These are phyloP conservation scores for Adansonia digitata DNA, from an alignment of 345 rosid species.

Conservation along the genomic window DNA sequence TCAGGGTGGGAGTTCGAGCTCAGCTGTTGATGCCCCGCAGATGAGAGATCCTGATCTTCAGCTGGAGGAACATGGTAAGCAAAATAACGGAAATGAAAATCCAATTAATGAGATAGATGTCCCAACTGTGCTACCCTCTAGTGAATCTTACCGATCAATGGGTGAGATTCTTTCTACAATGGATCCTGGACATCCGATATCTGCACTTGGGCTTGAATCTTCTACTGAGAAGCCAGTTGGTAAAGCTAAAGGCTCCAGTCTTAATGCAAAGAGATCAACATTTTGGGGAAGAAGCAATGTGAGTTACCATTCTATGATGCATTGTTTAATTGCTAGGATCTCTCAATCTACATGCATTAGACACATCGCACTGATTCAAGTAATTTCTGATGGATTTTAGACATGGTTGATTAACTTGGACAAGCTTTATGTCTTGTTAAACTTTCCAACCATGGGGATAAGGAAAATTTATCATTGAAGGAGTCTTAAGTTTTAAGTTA, in stretches of 20 bases:
- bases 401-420: background rate
- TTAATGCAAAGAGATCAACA: conserved; percentile 54
- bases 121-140: conserved; percentile 41
- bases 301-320: conserved; percentile 31
- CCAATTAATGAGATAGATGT: conserved; percentile 38
- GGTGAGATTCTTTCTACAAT: conserved; percentile 64
- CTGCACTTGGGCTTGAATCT: conserved; percentile 53
- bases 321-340: background rate
- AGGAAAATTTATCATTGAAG: background rate
- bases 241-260: conserved; percentile 59
- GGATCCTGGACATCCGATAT: conserved; percentile 51
- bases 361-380: background rate
- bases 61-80: conserved; percentile 52
- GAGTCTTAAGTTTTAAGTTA: background rate
- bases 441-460: background rate
- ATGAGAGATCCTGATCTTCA: conserved; percentile 41
- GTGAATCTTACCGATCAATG: conserved; percentile 70
- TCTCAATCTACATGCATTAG: background rate
- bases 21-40: conserved; percentile 35
- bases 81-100: conserved; percentile 46
- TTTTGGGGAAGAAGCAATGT: conserved; percentile 96
- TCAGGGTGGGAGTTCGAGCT: conserved; percentile 39
- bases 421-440: background rate
- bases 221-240: conserved; percentile 52
- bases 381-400: background rate